phyloP scores from a whole-genome alignment of 2,329 filamentous ascomycete genomes.

The Fusarium sp. region DNA sequence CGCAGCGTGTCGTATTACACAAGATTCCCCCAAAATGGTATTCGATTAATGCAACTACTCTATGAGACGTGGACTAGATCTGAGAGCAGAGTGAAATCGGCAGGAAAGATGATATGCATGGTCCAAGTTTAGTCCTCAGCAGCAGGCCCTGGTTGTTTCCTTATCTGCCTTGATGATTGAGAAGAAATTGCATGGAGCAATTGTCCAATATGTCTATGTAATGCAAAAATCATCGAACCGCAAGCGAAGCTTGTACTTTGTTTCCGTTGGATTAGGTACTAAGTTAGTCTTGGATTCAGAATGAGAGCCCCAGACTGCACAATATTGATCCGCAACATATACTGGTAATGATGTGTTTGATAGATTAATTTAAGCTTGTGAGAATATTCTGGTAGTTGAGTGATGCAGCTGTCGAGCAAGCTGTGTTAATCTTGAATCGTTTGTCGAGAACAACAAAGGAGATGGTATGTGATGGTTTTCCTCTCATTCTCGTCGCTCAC shows the following conservation, averaged over 20 bases:
- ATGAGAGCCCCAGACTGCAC: background rate
- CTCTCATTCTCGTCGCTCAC: background rate
- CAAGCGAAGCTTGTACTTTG: background rate
- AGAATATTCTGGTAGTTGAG: background rate
- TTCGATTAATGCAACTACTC: background rate
- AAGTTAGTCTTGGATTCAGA: background rate
- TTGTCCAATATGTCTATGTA: background rate
- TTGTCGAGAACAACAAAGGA: background rate
- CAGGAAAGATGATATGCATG: background rate
- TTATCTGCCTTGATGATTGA: background rate
- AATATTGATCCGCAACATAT: background rate
- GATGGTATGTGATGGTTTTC: background rate
- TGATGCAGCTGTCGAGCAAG: background rate
- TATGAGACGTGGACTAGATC: background rate
- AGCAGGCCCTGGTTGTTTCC: background rate
- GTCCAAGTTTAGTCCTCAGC: background rate
- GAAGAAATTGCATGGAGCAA: background rate
- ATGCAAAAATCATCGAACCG: background rate
- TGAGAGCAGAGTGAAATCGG: background rate
- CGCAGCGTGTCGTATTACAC: slow-evolving; percentile 23
- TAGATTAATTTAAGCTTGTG: too few relatives aligned
- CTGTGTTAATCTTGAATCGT: background rate
- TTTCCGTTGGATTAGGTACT: background rate
- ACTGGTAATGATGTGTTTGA: background rate
- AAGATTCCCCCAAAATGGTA: slow-evolving; percentile 23